phyloP scores from a whole-genome alignment of 192 early-diverging fungal genomes.

The Lobosporangium transversale region DNA sequence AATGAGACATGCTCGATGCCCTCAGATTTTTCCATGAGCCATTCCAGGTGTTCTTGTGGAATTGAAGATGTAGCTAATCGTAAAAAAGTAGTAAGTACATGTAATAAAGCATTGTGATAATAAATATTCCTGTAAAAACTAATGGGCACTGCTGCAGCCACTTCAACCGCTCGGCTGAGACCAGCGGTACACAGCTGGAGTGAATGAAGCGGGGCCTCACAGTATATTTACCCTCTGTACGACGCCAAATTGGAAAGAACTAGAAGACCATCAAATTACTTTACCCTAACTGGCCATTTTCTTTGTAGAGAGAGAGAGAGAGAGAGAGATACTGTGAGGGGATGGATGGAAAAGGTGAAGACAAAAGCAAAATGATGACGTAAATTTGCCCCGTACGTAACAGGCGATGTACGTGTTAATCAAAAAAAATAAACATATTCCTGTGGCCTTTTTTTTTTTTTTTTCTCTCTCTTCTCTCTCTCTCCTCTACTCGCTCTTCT shows the following conservation, averaged over 20 bases:
- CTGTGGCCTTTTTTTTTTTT: not conserved
- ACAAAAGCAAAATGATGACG: no score
- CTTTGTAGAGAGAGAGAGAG: not conserved
- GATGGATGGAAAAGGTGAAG: no score
- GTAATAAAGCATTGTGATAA: not conserved
- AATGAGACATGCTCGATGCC: not conserved
- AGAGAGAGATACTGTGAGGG: not conserved
- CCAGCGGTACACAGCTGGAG: not conserved
- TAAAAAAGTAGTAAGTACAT: not conserved
- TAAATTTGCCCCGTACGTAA: no score
- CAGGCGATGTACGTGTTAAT: not conserved
- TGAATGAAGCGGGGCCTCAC: not conserved
- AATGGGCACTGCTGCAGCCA: not conserved
- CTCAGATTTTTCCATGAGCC: not conserved
- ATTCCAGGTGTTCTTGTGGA: not conserved
- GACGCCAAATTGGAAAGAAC: not conserved
- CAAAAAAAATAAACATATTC: not conserved
- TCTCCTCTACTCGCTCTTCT: not conserved
- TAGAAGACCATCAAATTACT: slow-evolving; percentile 1
- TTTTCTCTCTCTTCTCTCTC: not conserved
- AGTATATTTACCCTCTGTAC: slow-evolving; percentile 2
- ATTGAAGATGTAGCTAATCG: not conserved
- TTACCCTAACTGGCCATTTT: not conserved
- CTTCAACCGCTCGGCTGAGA: not conserved
- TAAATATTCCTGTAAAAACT: not conserved